Evolutionary conservation across 1,139 yeast species (phyloP), one percentile per base, ranked within the genome.

Genomic region (Pichia sp.): DNA sequence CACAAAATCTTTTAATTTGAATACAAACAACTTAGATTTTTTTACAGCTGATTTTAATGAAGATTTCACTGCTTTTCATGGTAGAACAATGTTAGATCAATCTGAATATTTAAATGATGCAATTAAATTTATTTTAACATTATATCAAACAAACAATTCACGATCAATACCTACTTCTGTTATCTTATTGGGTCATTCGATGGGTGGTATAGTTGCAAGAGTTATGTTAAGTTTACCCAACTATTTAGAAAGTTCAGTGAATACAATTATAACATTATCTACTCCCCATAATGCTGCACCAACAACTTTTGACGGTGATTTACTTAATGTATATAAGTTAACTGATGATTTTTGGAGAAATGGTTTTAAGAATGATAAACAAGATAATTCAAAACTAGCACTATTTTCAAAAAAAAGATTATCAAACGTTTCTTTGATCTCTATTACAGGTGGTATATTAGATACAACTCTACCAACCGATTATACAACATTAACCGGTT

Each of bases 261-360:
- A 88, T 59, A 84, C 97, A 0, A 85, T 92, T 16, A 57, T 92
- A 22, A 90, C 98, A 0, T 69, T 94, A 47, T 85, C 97, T 0
- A 80, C 97, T 0, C 99, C 99, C 0, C 98, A 94, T 64, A 80
- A 90, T 0, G 83, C 88, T 1, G 85, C 97, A 0, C 97, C 99
- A 0, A 79, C 92, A n/a, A 88, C 97, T 0, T 90, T 90, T 66
- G 99, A 92, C 68, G 85, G 95, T 22, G 97, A 89, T 56, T 72
- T 92, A 27, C 69, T 88, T 53, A 78, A 76, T 50, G 77, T 89
- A 0, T 92, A 89, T 62, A 77, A 83, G 23, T 76, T 81, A 3
- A 77, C 85, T 2, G 94, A 90, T 64, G 74, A 79, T 47, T 90
- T 80, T 62, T 92, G 98, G 98, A 71, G 83, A 48, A 69, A 72